A percentile compares a stretch with the other conserved stretches of the same genome.
Conservation (phyloP, 495 filamentous ascomycete species). For the Penicillium flavigenum region DNA sequence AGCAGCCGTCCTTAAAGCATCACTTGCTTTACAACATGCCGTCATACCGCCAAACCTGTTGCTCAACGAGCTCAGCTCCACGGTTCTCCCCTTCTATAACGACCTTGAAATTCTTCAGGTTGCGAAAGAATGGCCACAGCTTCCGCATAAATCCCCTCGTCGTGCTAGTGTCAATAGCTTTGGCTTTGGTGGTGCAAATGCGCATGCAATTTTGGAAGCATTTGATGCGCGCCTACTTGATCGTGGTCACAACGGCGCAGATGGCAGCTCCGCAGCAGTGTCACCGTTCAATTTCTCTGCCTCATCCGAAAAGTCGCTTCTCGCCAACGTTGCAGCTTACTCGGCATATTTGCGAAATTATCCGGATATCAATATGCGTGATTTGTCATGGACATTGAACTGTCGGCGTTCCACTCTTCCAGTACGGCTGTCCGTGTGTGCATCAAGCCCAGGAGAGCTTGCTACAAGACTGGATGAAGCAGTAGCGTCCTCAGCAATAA, state of each 20-base stretch:
- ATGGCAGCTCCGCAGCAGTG: background rate
- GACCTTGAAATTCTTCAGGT: slow-evolving; percentile 35
- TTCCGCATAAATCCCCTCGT: slow-evolving; percentile 20
- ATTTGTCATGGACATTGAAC: slow-evolving; percentile 31
- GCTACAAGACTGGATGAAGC: slow-evolving; percentile 11
- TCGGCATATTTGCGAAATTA: slow-evolving; percentile 21
- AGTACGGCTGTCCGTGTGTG: slow-evolving; percentile 21
- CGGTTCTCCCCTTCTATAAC: slow-evolving; percentile 23
- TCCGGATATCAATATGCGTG: slow-evolving; percentile 9
- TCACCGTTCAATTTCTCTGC: slow-evolving; percentile 32
- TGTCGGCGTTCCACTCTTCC: slow-evolving; percentile 22
- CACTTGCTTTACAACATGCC: slow-evolving; percentile 47
- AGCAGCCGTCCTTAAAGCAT: slow-evolving; percentile 43
- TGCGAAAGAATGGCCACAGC: slow-evolving; percentile 18
- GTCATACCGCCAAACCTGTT: slow-evolving; percentile 58
- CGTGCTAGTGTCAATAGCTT: slow-evolving; percentile 44
- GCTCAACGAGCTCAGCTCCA: slow-evolving; percentile 46
- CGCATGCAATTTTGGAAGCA: slow-evolving; percentile 59
- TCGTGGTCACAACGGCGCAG: background rate
- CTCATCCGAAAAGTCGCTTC: slow-evolving; percentile 24
- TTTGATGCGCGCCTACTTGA: slow-evolving; percentile 1
- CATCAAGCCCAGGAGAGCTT: slow-evolving; percentile 15
- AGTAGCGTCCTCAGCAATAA: slow-evolving; percentile 8
- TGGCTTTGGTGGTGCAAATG: slow-evolving; percentile 65
- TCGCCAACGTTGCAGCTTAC: slow-evolving; percentile 17